These are phyloP conservation scores for Plasmodium gonderi DNA, from an alignment of 169 alveolate species.

Conservation along the genomic window DNA sequence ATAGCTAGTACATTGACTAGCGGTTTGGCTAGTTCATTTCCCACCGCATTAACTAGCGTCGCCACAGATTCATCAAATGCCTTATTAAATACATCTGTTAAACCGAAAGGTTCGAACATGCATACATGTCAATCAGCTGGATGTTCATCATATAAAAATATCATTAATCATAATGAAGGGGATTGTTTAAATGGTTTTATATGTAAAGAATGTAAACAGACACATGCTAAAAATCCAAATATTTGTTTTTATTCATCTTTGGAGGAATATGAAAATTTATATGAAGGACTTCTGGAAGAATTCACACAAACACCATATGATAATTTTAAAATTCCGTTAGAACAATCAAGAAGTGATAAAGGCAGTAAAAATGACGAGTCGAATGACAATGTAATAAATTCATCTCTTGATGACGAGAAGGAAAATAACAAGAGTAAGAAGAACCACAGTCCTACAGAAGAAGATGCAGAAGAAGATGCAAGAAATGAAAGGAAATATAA, in stretches of 20 bases:
- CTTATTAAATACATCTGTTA: not conserved
- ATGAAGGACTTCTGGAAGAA: constrained; percentile 64
- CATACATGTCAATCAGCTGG: constrained; percentile 72
- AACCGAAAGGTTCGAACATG: not conserved
- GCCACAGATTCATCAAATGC: not conserved
- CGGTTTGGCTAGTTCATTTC: not conserved
- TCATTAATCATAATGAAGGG: constrained; percentile 4
- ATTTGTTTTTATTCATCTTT: constrained; percentile 67
- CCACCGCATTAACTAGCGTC: not conserved
- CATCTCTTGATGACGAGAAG: not conserved
- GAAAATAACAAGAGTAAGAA: not conserved
- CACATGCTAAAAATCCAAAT: constrained; percentile 59
- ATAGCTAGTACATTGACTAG: not conserved
- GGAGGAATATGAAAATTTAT: constrained; percentile 49
- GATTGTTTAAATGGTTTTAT: constrained; percentile 62
- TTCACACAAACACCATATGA: constrained; percentile 29
- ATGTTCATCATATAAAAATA: constrained; percentile 49
- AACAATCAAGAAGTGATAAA: constrained; percentile 3
- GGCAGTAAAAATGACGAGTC: not conserved
- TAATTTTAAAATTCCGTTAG: constrained; percentile 21
- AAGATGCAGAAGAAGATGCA: not conserved
- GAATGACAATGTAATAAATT: not conserved
- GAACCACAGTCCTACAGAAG: not conserved
- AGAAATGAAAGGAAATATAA: not conserved
- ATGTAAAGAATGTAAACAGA: constrained; percentile 50